Percentiles rank a stretch among this genome's conserved stretches.
Evolutionary conservation across 2,329 filamentous ascomycete genomes (phyloP).

Genomic region (Fusarium tanahbumbuense): DNA sequence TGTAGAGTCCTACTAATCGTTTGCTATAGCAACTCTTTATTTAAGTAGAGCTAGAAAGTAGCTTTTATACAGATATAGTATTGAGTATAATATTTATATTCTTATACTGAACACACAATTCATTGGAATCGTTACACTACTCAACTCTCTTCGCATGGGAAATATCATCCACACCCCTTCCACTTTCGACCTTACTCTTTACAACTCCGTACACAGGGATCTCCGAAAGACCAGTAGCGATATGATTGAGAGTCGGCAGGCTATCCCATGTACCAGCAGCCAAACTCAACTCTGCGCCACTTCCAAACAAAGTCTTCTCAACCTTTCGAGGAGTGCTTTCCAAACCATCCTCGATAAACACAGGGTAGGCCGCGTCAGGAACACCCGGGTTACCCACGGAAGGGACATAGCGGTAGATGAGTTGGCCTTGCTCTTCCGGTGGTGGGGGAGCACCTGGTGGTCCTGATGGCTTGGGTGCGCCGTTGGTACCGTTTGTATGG

Average conservation of each 20-base stretch:
- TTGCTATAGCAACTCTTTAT: too few relatives aligned
- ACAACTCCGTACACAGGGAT: slow-evolving; percentile 35
- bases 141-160: slow-evolving; percentile 26
- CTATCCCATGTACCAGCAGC: slow-evolving; percentile 19
- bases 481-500: neutral
- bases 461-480: neutral
- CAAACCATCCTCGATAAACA: slow-evolving; percentile 7
- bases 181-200: slow-evolving; percentile 21
- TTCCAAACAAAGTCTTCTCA: neutral
- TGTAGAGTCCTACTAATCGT: too few relatives aligned
- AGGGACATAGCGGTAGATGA: slow-evolving; percentile 20
- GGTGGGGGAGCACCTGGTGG: neutral
- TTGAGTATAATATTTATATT: too few relatives aligned
- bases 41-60: too few relatives aligned
- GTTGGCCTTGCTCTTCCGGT: slow-evolving; percentile 31
- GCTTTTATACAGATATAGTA: too few relatives aligned
- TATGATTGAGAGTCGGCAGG: slow-evolving; percentile 33
- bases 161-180: slow-evolving; percentile 23
- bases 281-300: neutral
- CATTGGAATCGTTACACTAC: neutral
- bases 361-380: slow-evolving; percentile 10
- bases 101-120: too few relatives aligned
- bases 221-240: slow-evolving; percentile 25
- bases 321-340: slow-evolving; percentile 10
- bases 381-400: slow-evolving; percentile 11